Percentiles rank a stretch among this genome's conserved stretches.
phyloP scores from a whole-genome alignment of 352 stramenopile genomes.

The Plasmopara viticola region DNA sequence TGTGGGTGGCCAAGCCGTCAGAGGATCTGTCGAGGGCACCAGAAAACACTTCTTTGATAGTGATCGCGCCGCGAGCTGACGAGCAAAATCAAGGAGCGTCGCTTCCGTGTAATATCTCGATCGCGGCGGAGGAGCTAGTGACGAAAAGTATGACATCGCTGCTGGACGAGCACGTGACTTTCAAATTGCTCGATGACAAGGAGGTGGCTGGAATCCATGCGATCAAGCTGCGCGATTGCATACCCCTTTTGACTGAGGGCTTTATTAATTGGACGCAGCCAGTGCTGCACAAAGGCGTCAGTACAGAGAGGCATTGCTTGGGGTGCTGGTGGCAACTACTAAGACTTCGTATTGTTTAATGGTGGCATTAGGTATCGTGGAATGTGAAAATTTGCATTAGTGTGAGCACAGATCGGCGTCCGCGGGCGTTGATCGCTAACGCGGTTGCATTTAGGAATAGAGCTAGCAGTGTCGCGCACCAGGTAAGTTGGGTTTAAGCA shows the following conservation, averaged over 20 bases:
- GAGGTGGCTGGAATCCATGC: constrained; percentile 28
- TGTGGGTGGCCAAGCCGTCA: constrained; percentile 23
- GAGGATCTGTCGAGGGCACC: constrained; percentile 8
- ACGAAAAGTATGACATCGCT: constrained; percentile 30
- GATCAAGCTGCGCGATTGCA: constrained; percentile 38
- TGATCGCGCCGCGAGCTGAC: constrained; percentile 16
- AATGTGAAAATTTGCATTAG: constrained; percentile 31
- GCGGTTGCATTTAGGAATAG: constrained; percentile 35
- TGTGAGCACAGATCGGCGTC: constrained; percentile 38
- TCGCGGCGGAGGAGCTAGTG: constrained; percentile 21
- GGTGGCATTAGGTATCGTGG: constrained; percentile 16
- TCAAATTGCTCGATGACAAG: constrained; percentile 28
- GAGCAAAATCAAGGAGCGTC: constrained; percentile 11
- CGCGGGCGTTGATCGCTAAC: constrained; percentile 35
- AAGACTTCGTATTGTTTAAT: no score
- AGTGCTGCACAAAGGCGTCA: constrained; percentile 26
- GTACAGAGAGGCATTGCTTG: constrained; percentile 4
- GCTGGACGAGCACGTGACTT: constrained; percentile 33
- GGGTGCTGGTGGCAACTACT: no score
- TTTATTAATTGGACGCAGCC: constrained; percentile 34
- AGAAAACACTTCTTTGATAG: constrained; percentile 4
- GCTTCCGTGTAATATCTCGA: constrained; percentile 33
- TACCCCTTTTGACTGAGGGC: constrained; percentile 44
- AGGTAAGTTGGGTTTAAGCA: constrained; percentile 21
- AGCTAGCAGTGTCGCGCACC: constrained; percentile 27